phyloP scores from a whole-genome alignment of 495 filamentous ascomycete genomes.

The Clavariopsis aquatica region DNA sequence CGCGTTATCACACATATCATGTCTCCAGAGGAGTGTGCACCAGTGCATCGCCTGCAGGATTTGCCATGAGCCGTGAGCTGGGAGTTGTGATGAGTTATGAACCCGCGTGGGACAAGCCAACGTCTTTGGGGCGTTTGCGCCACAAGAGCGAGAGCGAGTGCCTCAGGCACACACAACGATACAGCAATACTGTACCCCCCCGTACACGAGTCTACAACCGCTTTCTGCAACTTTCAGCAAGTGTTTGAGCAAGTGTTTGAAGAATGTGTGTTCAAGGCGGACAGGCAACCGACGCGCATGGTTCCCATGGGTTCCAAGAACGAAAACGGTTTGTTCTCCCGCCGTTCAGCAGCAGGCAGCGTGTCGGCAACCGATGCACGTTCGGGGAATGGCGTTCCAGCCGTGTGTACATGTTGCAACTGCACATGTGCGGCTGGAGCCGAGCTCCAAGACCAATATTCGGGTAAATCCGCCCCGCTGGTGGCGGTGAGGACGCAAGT shows the following conservation, averaged over 20 bases:
- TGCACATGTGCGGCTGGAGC: not conserved
- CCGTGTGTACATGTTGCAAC: not conserved
- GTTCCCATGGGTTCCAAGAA: slow-evolving; percentile 3
- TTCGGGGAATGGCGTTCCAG: slow-evolving; percentile 7
- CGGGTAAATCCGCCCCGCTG: slow-evolving; percentile 10
- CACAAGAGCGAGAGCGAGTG: too few relatives aligned
- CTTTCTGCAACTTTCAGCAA: too few relatives aligned
- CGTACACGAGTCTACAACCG: too few relatives aligned
- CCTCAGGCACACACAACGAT: too few relatives aligned
- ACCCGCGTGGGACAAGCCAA: too few relatives aligned
- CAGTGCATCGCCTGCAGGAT: too few relatives aligned
- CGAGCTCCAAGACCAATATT: not conserved
- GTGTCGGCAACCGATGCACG: slow-evolving; percentile 9
- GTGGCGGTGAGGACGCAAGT: slow-evolving; percentile 16
- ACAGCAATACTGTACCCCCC: too few relatives aligned
- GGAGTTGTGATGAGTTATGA: not conserved
- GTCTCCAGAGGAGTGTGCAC: too few relatives aligned
- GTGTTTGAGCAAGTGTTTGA: too few relatives aligned
- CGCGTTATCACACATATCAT: too few relatives aligned
- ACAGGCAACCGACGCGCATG: not conserved
- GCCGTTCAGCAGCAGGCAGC: not conserved
- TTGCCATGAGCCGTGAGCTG: not conserved
- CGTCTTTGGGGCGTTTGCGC: too few relatives aligned
- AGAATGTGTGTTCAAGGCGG: too few relatives aligned
- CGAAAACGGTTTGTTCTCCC: not conserved